These are phyloP conservation scores for Pleurostoma richardsiae DNA, from an alignment of 2,329 filamentous ascomycete species.

Conservation along the genomic window DNA sequence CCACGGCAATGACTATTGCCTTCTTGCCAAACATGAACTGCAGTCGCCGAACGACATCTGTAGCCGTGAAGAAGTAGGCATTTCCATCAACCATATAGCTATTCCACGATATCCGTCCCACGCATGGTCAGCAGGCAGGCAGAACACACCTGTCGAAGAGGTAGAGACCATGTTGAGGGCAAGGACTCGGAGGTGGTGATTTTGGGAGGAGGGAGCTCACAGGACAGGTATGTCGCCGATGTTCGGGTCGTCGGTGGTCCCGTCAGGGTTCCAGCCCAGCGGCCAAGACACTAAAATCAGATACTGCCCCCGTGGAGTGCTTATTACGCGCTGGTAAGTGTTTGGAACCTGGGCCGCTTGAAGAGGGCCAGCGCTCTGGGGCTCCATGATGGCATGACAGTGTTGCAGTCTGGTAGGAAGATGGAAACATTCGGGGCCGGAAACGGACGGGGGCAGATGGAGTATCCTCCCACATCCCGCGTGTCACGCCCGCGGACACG, in stretches of 20 bases:
- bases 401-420: not conserved
- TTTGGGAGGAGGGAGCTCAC: no score
- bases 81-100: constrained; percentile 20
- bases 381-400: not conserved
- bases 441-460: no score
- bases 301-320: constrained; percentile 3
- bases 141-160: no score
- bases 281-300: constrained; percentile 11
- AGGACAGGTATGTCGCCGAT: not conserved
- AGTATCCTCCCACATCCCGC: not conserved
- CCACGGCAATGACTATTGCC: constrained; percentile 17
- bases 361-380: not conserved
- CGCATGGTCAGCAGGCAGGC: not conserved
- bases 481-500: not conserved
- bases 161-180: no score
- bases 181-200: no score
- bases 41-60: constrained; percentile 17
- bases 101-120: not conserved
- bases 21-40: constrained; percentile 15
- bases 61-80: constrained; percentile 15
- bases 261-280: constrained; percentile 6
- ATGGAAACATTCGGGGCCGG: no score
- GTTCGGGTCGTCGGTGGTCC: constrained; percentile 3
- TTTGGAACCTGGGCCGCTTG: not conserved
- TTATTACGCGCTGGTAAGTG: not conserved